A percentile compares a stretch with the other conserved stretches of the same genome.
Conservation (phyloP, 768 basidiomycete genomes). For the Pleurotus salmoneostramineus region DNA sequence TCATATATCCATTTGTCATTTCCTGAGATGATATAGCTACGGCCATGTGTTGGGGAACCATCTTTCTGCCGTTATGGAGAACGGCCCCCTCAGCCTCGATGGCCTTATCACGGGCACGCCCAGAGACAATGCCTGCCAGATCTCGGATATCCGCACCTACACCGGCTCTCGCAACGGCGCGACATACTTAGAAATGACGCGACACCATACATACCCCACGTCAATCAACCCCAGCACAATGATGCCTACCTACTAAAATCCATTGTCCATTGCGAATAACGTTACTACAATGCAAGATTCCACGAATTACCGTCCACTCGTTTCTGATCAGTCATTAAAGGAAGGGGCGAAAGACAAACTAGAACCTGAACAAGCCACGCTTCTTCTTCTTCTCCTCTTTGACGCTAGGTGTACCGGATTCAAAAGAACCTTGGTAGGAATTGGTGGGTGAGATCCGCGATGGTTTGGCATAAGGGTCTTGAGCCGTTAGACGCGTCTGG, state of each 20-base stretch:
- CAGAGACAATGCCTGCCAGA: neutral
- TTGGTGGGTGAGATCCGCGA: slow-evolving; percentile 51
- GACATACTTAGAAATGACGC: neutral
- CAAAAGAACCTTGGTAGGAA: slow-evolving; percentile 44
- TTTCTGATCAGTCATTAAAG: neutral
- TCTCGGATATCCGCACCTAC: neutral
- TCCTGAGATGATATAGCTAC: neutral
- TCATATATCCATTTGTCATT: slow-evolving; percentile 6
- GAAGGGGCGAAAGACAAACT: slow-evolving; percentile 9
- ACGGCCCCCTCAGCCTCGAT: neutral
- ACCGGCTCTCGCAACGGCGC: too few species aligned
- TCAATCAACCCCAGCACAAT: too few species aligned
- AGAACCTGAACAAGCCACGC: slow-evolving; percentile 72
- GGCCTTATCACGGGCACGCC: neutral
- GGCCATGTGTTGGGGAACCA: neutral
- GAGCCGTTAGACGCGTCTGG: slow-evolving; percentile 14
- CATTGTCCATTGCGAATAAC: slow-evolving; percentile 4
- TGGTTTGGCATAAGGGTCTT: slow-evolving; percentile 24
- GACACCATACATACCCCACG: neutral
- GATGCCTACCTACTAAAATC: too few species aligned
- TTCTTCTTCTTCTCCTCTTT: slow-evolving; percentile 73
- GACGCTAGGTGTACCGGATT: slow-evolving; percentile 27
- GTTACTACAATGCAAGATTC: neutral
- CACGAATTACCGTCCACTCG: too few species aligned
- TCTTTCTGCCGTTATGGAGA: neutral